Percentiles rank a stretch among this genome's conserved stretches.
phyloP scores from a whole-genome alignment of 306 rosid species.

The Cicer chorassanicum region DNA sequence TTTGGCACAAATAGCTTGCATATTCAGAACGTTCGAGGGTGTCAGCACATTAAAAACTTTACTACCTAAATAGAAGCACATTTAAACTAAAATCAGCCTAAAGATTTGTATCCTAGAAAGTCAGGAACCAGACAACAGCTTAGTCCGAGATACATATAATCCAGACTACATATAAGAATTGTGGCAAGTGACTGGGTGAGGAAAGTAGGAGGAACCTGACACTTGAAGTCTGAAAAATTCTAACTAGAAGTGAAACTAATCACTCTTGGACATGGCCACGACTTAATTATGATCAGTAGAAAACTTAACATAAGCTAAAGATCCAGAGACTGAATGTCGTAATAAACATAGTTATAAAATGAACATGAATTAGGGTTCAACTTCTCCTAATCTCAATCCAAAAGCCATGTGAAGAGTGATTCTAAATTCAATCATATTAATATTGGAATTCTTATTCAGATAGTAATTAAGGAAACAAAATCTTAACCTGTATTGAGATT shows the following conservation, averaged over 20 bases:
- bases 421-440: conserved; percentile 3
- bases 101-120: not conserved
- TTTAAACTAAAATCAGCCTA: not conserved
- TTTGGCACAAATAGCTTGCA: conserved; percentile 7
- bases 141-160: not conserved
- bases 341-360: not conserved
- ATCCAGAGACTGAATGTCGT: not conserved
- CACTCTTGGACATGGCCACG: not conserved
- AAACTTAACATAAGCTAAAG: not conserved
- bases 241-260: not conserved
- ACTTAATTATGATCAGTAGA: conserved; percentile 32
- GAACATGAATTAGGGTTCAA: conserved; percentile 15
- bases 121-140: conserved; percentile 22
- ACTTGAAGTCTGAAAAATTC: not conserved
- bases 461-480: not conserved
- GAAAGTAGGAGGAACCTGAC: not conserved
- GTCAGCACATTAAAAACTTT: conserved; percentile 1
- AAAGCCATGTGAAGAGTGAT: conserved; percentile 37
- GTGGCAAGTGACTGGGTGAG: not conserved
- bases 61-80: not conserved
- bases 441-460: not conserved
- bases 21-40: not conserved
- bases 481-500: not conserved
- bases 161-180: conserved; percentile 10
- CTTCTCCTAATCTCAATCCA: not conserved